phyloP scores from a whole-genome alignment of 192 early-diverging fungal species.

The Backusella mclennaniae region DNA sequence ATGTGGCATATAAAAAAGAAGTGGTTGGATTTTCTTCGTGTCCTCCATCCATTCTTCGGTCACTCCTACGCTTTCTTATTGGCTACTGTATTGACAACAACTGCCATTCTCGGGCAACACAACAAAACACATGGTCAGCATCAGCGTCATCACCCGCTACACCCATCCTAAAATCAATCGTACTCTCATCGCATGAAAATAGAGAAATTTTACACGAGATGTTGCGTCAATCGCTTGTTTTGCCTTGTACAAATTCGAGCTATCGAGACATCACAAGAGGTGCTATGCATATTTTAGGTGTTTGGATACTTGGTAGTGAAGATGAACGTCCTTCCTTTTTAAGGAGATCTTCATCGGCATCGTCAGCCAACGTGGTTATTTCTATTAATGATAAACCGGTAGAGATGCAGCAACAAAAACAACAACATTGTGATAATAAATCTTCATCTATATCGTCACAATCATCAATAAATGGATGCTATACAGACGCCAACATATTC shows the following conservation, averaged over 20 bases:
- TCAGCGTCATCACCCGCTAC: constrained; percentile 54
- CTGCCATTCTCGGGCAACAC: constrained; percentile 29
- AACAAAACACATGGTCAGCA: constrained; percentile 26
- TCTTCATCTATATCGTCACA: not conserved
- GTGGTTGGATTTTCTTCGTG: constrained; percentile 64
- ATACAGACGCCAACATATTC: constrained; percentile 56
- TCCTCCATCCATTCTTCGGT: constrained; percentile 64
- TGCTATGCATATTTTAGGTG: constrained; percentile 63
- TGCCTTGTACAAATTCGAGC: constrained; percentile 51
- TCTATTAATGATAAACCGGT: constrained; percentile 3
- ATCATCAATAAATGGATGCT: constrained; percentile 29
- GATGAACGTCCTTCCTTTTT: constrained; percentile 73
- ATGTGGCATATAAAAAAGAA: not conserved
- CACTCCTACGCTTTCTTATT: constrained; percentile 65
- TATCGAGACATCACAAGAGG: constrained; percentile 66
- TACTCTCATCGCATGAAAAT: constrained; percentile 54
- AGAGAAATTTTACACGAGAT: constrained; percentile 80
- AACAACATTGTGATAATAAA: not conserved
- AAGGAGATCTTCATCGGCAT: constrained; percentile 28
- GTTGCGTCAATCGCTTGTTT: constrained; percentile 62
- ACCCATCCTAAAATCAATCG: constrained; percentile 60
- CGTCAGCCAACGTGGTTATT: constrained; percentile 2
- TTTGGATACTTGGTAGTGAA: constrained; percentile 64
- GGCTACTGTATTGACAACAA: constrained; percentile 62
- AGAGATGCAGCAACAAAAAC: not conserved